Percentiles rank a stretch among this genome's conserved stretches.
Conservation (phyloP, 139 green algal genomes). For the Chlorella ohadii region DNA sequence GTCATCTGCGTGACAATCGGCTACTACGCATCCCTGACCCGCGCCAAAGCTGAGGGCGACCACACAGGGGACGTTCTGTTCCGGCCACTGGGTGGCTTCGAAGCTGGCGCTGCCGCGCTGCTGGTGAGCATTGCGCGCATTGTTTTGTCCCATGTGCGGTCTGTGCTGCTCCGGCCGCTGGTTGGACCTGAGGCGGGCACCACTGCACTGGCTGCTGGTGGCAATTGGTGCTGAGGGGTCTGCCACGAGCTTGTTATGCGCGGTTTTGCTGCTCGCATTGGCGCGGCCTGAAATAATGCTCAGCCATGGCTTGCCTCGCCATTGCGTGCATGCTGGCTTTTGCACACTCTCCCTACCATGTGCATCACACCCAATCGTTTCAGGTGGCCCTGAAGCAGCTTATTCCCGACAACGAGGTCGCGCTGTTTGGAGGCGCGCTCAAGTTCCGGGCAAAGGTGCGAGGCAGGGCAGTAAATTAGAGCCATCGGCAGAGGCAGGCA, state of each 20-base stretch:
- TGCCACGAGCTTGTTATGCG: too few species aligned
- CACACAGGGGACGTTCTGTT: conserved; percentile 1
- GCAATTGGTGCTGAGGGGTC: too few species aligned
- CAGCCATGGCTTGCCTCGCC: too few species aligned
- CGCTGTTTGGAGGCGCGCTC: conserved; percentile 66
- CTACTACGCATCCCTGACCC: neutral
- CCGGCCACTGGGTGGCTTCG: conserved; percentile 66
- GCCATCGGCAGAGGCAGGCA: too few species aligned
- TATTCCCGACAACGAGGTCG: conserved; percentile 89
- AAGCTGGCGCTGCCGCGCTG: conserved; percentile 83
- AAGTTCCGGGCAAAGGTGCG: conserved; percentile 78
- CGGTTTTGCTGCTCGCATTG: too few species aligned
- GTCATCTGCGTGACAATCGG: neutral
- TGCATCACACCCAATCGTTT: too few species aligned
- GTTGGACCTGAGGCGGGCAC: conserved; percentile 83
- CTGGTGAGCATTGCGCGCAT: conserved; percentile 54
- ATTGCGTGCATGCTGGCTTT: too few species aligned
- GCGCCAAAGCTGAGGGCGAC: neutral
- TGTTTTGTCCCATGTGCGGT: too few species aligned
- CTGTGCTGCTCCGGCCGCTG: conserved; percentile 11
- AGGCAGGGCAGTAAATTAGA: too few species aligned
- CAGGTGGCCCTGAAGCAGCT: conserved; percentile 95
- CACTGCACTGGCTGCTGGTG: too few species aligned
- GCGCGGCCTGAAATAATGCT: too few species aligned
- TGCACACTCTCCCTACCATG: too few species aligned